phyloP scores from a whole-genome alignment of 2,329 filamentous ascomycete genomes.

The Phaeosphaeriaceae sp. region DNA sequence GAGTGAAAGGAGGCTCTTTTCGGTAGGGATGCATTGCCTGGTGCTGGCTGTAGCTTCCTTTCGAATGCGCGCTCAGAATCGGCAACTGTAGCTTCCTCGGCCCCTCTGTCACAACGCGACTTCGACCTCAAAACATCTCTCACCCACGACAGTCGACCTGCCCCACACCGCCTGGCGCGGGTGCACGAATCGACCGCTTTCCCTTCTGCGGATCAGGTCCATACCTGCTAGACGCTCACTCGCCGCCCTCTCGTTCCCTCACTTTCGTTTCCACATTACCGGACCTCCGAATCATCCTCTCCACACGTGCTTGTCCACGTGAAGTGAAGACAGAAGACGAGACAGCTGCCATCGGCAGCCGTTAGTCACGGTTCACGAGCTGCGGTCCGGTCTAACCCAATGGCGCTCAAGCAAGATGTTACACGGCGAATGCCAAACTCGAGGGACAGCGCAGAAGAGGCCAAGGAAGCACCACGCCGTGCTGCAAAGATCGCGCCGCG shows the following conservation, averaged over 20 bases:
- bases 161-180: constrained; percentile 16
- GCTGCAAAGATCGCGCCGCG: constrained; percentile 56
- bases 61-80: background rate
- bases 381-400: background rate
- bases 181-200: background rate
- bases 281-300: background rate
- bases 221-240: background rate
- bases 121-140: background rate
- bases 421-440: constrained; percentile 55
- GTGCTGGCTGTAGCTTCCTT: background rate
- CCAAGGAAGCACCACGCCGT: constrained; percentile 53
- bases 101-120: background rate
- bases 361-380: background rate
- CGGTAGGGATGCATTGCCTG: background rate
- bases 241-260: no score
- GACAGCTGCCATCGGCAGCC: constrained; percentile 22
- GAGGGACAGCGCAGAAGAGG: constrained; percentile 49
- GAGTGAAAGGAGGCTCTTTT: background rate
- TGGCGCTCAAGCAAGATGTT: constrained; percentile 34
- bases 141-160: background rate
- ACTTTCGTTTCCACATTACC: no score
- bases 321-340: background rate
- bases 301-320: background rate
- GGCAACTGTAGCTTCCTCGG: constrained; percentile 1
- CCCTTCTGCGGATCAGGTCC: background rate